Base-by-base conservation (phyloP, 331 rosid species). In the Acacia concinna region DNA sequence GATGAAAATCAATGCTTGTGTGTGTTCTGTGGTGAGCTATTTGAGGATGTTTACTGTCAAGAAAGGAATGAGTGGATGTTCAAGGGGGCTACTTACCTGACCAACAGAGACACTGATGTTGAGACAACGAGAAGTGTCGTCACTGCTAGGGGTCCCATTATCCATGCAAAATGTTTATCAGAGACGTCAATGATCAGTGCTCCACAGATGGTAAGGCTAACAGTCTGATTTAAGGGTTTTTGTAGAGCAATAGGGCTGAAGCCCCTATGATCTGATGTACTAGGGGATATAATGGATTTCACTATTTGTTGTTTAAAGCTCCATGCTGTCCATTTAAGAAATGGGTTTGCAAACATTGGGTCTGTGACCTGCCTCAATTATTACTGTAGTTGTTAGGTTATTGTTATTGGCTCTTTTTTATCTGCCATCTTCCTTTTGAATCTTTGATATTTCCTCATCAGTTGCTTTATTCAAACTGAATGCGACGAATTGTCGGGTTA, bases 21-120 rank as follows among this genome's bases (percentile, higher is more conserved):
- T 85, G 82, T 89, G 66, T 78, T 93, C 80, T 96, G 99, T 74
- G 98, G 99, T 6, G 91, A 89, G 71, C 78, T 89, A 71, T 96
- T 96, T 82, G 99, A 91, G 89, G 99, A 96, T 81, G 84, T 88
- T 64, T 91, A 90, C 77, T 82, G 92, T 77, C 90, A 82, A 65
- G 97, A 93, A 78, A 88, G 77, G 82, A 89, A 83, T 51, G 89
- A 84, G 65, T 96, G 98, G 99, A 88, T 93, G 99, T 93, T 93
- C 91, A 88, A 88, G 76, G 97, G 91, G 73, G 97, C 97, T 86
- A 86, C 86, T 27, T 93, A 81, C 77, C 78, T 56, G 64, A 52
- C 62, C 62, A 54, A 54, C 62, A 79, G 68, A 71, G 44, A 54
- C 62, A 23, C n/a, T 70, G 80, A 68, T 46, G 70, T 75, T 57